A percentile compares a stretch with the other conserved stretches of the same genome.
These are phyloP conservation scores for Sesbania bispinosa DNA, from an alignment of 306 rosid genomes.

Conservation along the genomic window DNA sequence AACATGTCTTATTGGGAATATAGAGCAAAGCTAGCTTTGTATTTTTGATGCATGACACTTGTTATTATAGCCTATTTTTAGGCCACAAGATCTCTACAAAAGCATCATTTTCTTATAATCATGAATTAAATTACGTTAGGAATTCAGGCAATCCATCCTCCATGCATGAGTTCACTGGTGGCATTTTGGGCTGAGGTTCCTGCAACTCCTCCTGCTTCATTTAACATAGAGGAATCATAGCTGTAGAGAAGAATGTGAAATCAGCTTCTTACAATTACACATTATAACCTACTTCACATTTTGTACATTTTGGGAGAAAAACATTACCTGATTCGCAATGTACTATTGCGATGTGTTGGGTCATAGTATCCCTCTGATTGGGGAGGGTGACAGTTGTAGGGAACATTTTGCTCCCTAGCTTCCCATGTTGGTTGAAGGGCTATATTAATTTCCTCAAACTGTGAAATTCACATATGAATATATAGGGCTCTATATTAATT, in stretches of 20 bases:
- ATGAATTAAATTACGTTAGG: background rate
- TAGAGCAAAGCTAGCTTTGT: background rate
- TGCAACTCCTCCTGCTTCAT: conserved; percentile 29
- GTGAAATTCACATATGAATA: conserved; percentile 25
- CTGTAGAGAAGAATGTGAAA: conserved; percentile 12
- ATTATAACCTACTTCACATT: background rate
- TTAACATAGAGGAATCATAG: conserved; percentile 27
- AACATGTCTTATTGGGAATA: conserved; percentile 25
- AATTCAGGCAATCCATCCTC: conserved; percentile 46
- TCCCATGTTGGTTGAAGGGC: conserved; percentile 41
- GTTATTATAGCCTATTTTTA: conserved; percentile 24
- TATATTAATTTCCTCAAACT: conserved; percentile 49
- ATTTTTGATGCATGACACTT: conserved; percentile 9
- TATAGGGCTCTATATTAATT: conserved; percentile 19
- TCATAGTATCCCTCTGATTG: conserved; percentile 43
- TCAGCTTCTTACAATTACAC: background rate
- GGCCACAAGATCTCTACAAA: conserved; percentile 19
- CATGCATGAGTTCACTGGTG: conserved; percentile 30
- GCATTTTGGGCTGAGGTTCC: conserved; percentile 37
- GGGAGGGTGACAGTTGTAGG: conserved; percentile 36
- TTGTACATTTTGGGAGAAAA: background rate
- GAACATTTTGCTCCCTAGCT: conserved; percentile 39
- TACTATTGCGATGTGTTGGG: conserved; percentile 33
- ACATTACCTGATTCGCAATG: conserved; percentile 54
- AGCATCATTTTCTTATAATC: background rate